A percentile compares a stretch with the other conserved stretches of the same genome.
Evolutionary conservation across 2,329 filamentous ascomycete genomes (phyloP).

Genomic region (Calonectria naviculata): DNA sequence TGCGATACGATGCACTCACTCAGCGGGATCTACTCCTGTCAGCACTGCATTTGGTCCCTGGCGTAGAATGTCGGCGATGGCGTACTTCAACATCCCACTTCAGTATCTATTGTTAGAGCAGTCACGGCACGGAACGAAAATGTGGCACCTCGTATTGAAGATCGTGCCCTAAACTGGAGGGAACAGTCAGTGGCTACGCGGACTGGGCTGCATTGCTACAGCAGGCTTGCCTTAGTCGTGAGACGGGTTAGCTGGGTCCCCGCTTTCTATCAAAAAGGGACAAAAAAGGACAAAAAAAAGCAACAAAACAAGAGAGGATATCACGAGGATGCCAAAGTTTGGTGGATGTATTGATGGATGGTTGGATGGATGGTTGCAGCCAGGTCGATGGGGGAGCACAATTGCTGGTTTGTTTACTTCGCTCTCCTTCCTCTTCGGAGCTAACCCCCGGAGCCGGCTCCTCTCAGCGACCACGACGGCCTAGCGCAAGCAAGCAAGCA

Average conservation of each 20-base stretch:
- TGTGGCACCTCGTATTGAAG: slow-evolving; percentile 11
- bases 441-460: not conserved
- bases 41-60: not conserved
- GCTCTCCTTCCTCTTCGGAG: not conserved
- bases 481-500: not conserved
- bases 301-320: too few relatives aligned
- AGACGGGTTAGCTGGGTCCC: not conserved
- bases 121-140: not conserved
- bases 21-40: slow-evolving; percentile 1
- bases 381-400: too few relatives aligned
- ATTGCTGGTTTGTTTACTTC: too few relatives aligned
- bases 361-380: not conserved
- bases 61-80: not conserved
- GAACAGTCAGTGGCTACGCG: not conserved
- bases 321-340: too few relatives aligned
- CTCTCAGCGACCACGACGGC: not conserved
- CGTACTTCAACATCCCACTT: not conserved
- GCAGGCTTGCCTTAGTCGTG: not conserved
- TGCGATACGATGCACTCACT: too few relatives aligned
- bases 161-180: not conserved
- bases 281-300: not conserved
- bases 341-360: too few relatives aligned
- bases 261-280: not conserved
- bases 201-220: not conserved
- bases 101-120: slow-evolving; percentile 10